Evolutionary conservation across 495 filamentous ascomycete species (phyloP).

Genomic region (Amniculicola lignicola): DNA sequence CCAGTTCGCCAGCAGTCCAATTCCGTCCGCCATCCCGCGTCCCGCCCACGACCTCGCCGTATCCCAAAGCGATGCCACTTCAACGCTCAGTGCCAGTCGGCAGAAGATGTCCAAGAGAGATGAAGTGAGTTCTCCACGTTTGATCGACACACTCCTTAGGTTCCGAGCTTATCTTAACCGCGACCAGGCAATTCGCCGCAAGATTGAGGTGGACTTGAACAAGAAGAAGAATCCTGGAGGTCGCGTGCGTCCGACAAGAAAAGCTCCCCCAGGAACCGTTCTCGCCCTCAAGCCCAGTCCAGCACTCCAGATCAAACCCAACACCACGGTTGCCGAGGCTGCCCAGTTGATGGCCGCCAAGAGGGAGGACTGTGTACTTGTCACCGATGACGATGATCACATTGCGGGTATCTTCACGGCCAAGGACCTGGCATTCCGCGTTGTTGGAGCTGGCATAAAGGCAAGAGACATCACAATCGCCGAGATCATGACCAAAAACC

Average conservation of each 20-base stretch:
- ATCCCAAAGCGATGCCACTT: constrained; percentile 64
- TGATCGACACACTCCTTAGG: neutral
- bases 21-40: constrained; percentile 80
- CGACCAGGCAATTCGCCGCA: constrained; percentile 85
- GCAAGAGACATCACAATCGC: constrained; percentile 86
- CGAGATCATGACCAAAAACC: constrained; percentile 99
- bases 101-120: constrained; percentile 95
- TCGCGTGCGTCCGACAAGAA: constrained; percentile 77
- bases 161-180: constrained; percentile 30
- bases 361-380: constrained; percentile 96
- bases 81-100: constrained; percentile 79
- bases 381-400: constrained; percentile 95
- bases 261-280: constrained; percentile 93
- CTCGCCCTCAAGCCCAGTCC: constrained; percentile 91
- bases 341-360: constrained; percentile 99
- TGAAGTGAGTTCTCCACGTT: constrained; percentile 65
- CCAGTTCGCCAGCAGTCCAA: constrained; percentile 67
- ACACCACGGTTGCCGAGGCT: constrained; percentile 90
- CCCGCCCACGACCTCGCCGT: constrained; percentile 67
- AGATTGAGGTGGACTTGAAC: constrained; percentile 94
- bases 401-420: constrained; percentile 99
- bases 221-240: constrained; percentile 84
- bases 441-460: constrained; percentile 90
- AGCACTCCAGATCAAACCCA: constrained; percentile 95
- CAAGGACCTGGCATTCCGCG: constrained; percentile 96